A percentile compares a stretch with the other conserved stretches of the same genome.
Evolutionary conservation across 139 green algal species (phyloP).

Genomic region (Chlamydomonas eustigma): DNA sequence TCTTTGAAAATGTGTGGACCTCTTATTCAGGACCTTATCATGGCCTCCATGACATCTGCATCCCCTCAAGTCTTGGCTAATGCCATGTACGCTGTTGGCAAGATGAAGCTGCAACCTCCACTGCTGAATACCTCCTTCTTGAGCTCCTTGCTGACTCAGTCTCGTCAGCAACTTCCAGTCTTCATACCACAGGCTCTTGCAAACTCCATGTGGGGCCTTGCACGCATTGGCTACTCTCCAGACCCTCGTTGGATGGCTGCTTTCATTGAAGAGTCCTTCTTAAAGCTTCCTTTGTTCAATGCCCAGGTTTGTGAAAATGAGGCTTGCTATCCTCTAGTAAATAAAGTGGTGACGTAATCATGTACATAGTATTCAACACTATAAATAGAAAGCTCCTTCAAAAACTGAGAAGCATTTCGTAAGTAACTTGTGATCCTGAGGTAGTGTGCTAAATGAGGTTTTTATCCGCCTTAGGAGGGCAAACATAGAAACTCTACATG

Average conservation of each 20-base stretch:
- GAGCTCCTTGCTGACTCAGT: not conserved
- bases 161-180: not conserved
- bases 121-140: not conserved
- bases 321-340: too few species aligned
- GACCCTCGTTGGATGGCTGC: conserved; percentile 3
- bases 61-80: not conserved
- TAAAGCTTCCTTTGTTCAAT: conserved; percentile 8
- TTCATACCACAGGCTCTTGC: conserved; percentile 11
- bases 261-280: not conserved
- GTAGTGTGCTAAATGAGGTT: too few species aligned
- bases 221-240: not conserved
- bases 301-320: not conserved
- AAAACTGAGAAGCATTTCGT: too few species aligned
- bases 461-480: too few species aligned
- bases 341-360: too few species aligned
- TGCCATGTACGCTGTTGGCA: not conserved
- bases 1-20: too few species aligned
- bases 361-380: too few species aligned
- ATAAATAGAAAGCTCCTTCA: too few species aligned
- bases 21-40: not conserved
- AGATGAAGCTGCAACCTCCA: not conserved
- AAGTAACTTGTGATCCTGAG: too few species aligned
- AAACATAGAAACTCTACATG: too few species aligned
- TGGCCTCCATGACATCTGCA: not conserved
- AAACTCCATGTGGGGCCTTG: conserved; percentile 1